Evolutionary conservation across 345 rosid species (phyloP).

Genomic region (Gynandropsis gynandra): DNA sequence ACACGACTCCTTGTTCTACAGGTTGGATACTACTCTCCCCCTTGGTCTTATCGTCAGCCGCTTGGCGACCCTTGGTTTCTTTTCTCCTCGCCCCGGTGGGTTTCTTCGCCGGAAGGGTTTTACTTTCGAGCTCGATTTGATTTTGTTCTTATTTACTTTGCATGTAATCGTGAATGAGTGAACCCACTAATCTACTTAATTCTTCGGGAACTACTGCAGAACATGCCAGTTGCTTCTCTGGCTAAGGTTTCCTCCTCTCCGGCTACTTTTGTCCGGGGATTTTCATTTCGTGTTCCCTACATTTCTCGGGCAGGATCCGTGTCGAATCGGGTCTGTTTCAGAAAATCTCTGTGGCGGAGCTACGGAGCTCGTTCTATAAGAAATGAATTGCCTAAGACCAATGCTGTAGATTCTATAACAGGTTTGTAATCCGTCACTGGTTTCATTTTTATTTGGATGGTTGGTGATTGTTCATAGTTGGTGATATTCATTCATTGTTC

Average conservation of each 20-base stretch:
- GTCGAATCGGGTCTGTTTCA: constrained; percentile 26
- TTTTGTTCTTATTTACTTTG: background rate
- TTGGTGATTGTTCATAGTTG: constrained; percentile 17
- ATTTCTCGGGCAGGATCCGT: constrained; percentile 14
- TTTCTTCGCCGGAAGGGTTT: constrained; percentile 3
- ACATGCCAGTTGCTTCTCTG: constrained; percentile 30
- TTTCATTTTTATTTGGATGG: background rate
- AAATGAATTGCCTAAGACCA: constrained; percentile 28
- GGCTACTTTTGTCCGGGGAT: constrained; percentile 11
- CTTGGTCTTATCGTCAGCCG: constrained; percentile 15
- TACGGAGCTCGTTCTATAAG: constrained; percentile 20
- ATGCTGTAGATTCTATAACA: constrained; percentile 42
- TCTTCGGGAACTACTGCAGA: constrained; percentile 7
- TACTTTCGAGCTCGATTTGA: constrained; percentile 2
- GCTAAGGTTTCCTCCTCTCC: constrained; percentile 20
- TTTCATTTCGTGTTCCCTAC: constrained; percentile 20
- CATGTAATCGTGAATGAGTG: background rate
- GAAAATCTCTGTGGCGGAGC: constrained; percentile 18
- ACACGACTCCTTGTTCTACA: constrained; percentile 18
- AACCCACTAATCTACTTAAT: constrained; percentile 13
- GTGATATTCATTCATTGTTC: constrained; percentile 27
- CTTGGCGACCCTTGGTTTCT: constrained; percentile 2
- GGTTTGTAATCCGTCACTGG: constrained; percentile 29
- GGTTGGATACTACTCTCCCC: constrained; percentile 15
- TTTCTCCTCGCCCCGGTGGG: constrained; percentile 11